Evolutionary conservation across 768 basidiomycete genomes (phyloP).

Genomic region (Naematelia encephala): DNA sequence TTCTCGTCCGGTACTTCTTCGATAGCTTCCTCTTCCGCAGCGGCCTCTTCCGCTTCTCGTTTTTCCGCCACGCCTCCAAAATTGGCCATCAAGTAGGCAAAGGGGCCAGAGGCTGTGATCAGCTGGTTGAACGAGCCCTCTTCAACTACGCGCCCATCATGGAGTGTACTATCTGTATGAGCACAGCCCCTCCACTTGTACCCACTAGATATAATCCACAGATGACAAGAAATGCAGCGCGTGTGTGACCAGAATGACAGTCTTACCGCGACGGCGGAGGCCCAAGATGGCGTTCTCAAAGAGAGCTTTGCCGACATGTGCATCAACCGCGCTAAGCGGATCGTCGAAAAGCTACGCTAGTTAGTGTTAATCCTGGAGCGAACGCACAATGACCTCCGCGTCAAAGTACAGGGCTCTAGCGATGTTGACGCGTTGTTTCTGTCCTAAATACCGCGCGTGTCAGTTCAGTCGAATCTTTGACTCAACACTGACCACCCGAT

Average conservation of each 20-base stretch:
- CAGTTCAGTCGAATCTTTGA: conserved; percentile 55
- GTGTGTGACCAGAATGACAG: conserved; percentile 60
- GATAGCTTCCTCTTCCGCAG: conserved; percentile 15
- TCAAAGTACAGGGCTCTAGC: conserved; percentile 64
- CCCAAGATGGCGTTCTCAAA: conserved; percentile 65
- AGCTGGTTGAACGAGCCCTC: conserved; percentile 60
- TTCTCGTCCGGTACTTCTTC: conserved; percentile 45
- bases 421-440: conserved; percentile 60
- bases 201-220: conserved; percentile 57
- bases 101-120: conserved; percentile 56
- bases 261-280: conserved; percentile 56
- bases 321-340: conserved; percentile 57
- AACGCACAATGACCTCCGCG: conserved; percentile 33
- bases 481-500: conserved; percentile 58
- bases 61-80: conserved; percentile 57
- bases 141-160: conserved; percentile 55
- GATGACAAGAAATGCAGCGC: conserved; percentile 59
- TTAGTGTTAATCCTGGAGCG: background rate
- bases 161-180: conserved; percentile 47
- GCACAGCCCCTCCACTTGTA: background rate
- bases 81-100: conserved; percentile 61
- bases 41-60: conserved; percentile 32
- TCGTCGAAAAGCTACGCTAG: conserved; percentile 33
- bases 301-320: conserved; percentile 68
- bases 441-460: conserved; percentile 2